Percentiles rank a stretch among this genome's conserved stretches.
These are phyloP conservation scores for Colletotrichum sp. DNA, from an alignment of 2,329 filamentous ascomycete genomes.

Conservation along the genomic window DNA sequence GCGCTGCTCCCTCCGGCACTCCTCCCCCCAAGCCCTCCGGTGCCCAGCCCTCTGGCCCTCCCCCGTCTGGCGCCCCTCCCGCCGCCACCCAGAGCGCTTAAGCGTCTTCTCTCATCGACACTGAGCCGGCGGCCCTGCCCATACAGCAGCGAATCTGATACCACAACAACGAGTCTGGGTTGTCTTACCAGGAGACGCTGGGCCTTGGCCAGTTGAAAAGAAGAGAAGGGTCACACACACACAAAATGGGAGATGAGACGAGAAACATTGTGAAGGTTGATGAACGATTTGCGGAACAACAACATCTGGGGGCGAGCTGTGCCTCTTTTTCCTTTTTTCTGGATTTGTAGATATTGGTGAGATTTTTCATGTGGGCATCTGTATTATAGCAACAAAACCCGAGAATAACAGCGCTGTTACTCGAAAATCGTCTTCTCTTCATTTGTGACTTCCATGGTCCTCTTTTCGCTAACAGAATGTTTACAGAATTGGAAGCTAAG, in stretches of 20 bases:
- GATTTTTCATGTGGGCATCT: neutral
- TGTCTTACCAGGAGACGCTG: conserved; percentile 13
- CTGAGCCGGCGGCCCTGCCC: neutral
- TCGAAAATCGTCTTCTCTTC: neutral
- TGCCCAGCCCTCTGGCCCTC: neutral
- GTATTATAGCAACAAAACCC: neutral
- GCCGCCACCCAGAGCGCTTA: conserved; percentile 1
- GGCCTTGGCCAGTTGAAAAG: neutral
- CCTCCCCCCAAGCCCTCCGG: neutral
- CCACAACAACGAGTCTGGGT: neutral
- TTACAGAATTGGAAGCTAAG: fast-evolving
- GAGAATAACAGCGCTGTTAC: conserved; percentile 10
- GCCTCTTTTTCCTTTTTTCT: neutral
- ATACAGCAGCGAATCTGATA: neutral
- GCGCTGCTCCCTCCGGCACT: neutral
- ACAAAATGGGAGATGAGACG: neutral
- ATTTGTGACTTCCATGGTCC: neutral
- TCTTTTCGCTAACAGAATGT: neutral
- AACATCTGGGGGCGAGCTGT: neutral
- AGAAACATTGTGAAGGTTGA: neutral
- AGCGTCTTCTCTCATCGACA: neutral
- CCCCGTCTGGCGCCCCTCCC: neutral
- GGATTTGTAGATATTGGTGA: conserved; percentile 6
- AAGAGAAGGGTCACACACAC: neutral
- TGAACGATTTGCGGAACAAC: neutral